Conservation (phyloP, 1,284 basidiomycete species). For the Gymnopus androsaceus region DNA sequence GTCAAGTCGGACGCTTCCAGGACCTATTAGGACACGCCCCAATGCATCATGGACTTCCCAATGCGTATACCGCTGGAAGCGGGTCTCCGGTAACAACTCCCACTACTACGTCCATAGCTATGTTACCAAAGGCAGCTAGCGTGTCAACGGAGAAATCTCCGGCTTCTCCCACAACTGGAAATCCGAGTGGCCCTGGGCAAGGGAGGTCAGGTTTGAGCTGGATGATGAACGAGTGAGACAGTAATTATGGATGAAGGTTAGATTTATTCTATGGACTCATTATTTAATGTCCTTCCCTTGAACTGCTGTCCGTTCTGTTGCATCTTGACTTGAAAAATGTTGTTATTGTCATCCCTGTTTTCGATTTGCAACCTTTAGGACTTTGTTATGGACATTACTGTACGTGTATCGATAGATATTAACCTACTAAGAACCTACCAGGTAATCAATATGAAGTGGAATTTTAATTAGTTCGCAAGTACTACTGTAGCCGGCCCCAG, state of each 20-base stretch:
- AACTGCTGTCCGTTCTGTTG: too few relatives aligned
- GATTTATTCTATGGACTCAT: not conserved
- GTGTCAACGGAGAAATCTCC: not conserved
- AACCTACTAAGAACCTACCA: too few relatives aligned
- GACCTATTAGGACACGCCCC: not conserved
- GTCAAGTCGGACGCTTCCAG: conserved; percentile 2
- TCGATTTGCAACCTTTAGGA: too few relatives aligned
- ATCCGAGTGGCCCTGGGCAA: not conserved
- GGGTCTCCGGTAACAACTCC: not conserved
- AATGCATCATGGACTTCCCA: not conserved
- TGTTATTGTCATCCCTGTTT: too few relatives aligned
- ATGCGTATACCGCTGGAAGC: not conserved
- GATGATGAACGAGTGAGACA: conserved; percentile 15
- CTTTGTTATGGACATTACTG: too few relatives aligned
- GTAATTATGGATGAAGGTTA: not conserved
- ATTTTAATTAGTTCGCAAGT: too few relatives aligned
- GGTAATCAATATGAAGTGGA: too few relatives aligned
- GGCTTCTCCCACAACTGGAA: too few relatives aligned
- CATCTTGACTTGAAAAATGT: too few relatives aligned
- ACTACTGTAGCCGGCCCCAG: too few relatives aligned
- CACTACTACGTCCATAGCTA: not conserved
- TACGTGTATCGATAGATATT: too few relatives aligned
- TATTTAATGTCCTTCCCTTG: too few relatives aligned
- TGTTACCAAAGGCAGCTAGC: not conserved
- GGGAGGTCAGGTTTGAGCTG: conserved; percentile 12